Percentiles rank a stretch among this genome's conserved stretches.
phyloP scores from a whole-genome alignment of 768 basidiomycete genomes.

The Lyophyllum decastes region DNA sequence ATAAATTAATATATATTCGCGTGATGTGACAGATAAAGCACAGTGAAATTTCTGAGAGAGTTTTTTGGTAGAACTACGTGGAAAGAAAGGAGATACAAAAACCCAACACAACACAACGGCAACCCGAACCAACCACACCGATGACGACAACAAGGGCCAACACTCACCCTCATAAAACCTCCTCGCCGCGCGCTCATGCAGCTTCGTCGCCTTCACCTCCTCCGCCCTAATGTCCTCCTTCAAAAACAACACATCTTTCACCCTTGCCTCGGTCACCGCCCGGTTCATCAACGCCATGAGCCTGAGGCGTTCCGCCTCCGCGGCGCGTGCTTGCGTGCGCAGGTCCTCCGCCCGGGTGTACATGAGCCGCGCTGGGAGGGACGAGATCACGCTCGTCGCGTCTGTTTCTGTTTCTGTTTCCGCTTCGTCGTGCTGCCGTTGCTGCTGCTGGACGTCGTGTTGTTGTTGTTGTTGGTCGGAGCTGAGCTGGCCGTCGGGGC shows the following conservation, averaged over 20 bases:
- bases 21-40: not conserved
- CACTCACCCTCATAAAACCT: constrained; percentile 45
- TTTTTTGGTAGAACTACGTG: not conserved
- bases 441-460: not conserved
- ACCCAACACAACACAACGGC: not conserved
- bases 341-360: constrained; percentile 36
- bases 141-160: not conserved
- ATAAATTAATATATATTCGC: constrained; percentile 2
- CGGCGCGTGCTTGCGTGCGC: constrained; percentile 40
- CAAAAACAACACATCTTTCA: constrained; percentile 40
- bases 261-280: constrained; percentile 31
- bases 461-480: not conserved
- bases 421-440: not conserved
- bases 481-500: too few relatives aligned
- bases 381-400: constrained; percentile 32
- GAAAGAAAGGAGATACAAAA: not conserved
- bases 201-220: constrained; percentile 32
- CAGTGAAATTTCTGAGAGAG: too few relatives aligned
- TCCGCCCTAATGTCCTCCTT: constrained; percentile 37
- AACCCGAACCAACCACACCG: not conserved
- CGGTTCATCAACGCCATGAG: constrained; percentile 28
- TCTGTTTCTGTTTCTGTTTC: constrained; percentile 22
- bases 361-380: constrained; percentile 29
- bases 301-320: constrained; percentile 29
- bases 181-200: constrained; percentile 48